phyloP scores from a whole-genome alignment of 1,139 yeast genomes.

The Pichia sp. region DNA sequence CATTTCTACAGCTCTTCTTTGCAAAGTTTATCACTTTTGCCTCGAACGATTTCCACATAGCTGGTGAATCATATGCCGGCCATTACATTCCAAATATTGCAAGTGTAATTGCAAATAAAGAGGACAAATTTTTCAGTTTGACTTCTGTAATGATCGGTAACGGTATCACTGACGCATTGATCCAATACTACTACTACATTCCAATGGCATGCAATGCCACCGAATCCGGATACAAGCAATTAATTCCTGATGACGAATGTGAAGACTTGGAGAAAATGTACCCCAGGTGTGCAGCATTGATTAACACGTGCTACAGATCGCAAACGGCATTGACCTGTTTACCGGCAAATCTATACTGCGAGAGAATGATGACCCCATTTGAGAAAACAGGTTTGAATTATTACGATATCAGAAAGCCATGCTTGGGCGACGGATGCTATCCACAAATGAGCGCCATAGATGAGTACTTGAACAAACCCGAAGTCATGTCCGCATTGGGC shows the following conservation, averaged over 20 bases:
- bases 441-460: constrained; percentile 51
- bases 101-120: constrained; percentile 60
- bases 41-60: constrained; percentile 65
- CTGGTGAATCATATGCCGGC: constrained; percentile 89
- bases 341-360: constrained; percentile 48
- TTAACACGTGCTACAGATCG: constrained; percentile 49
- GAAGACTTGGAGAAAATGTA: constrained; percentile 46
- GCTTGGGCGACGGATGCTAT: constrained; percentile 54
- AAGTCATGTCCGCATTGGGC: constrained; percentile 60
- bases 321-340: constrained; percentile 48
- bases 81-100: constrained; percentile 83
- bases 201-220: constrained; percentile 67
- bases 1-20: constrained; percentile 72
- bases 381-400: constrained; percentile 58
- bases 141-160: constrained; percentile 75
- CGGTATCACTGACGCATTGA: constrained; percentile 73
- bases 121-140: constrained; percentile 63
- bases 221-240: constrained; percentile 56
- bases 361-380: constrained; percentile 48
- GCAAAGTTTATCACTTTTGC: constrained; percentile 64
- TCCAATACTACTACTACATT: constrained; percentile 64
- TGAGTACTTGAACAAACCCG: constrained; percentile 54
- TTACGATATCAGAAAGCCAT: constrained; percentile 62
- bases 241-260: constrained; percentile 60
- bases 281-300: constrained; percentile 52